These are phyloP conservation scores for Pholiota molesta DNA, from an alignment of 768 basidiomycete genomes.

Conservation along the genomic window DNA sequence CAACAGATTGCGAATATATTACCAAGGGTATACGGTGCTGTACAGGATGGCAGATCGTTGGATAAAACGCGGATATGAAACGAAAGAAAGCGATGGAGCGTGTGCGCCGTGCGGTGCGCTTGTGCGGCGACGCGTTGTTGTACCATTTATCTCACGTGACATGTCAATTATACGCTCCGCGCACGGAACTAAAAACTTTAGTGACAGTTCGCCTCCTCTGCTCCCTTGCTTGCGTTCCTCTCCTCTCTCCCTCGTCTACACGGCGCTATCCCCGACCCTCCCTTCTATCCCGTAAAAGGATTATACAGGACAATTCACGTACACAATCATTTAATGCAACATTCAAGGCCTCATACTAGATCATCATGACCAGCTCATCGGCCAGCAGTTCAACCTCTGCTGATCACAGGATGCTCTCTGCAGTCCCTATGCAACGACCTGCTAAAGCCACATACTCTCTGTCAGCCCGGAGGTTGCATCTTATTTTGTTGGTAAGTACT, in stretches of 20 bases:
- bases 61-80: too few relatives aligned
- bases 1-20: too few relatives aligned
- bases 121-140: too few relatives aligned
- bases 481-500: slow-evolving; percentile 28
- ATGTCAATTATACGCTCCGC: slow-evolving; percentile 5
- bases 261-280: neutral
- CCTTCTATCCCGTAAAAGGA: slow-evolving; percentile 1
- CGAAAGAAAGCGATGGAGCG: too few relatives aligned
- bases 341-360: slow-evolving; percentile 12
- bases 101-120: too few relatives aligned
- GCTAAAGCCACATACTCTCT: slow-evolving; percentile 16
- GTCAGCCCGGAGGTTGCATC: slow-evolving; percentile 28
- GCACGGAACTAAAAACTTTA: slow-evolving; percentile 22
- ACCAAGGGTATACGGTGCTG: too few relatives aligned
- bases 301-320: slow-evolving; percentile 5
- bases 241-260: neutral
- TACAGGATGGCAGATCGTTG: too few relatives aligned
- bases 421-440: neutral
- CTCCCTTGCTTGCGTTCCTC: neutral
- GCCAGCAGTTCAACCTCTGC: slow-evolving; percentile 16
- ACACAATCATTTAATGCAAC: slow-evolving; percentile 21
- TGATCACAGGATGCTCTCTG: slow-evolving; percentile 6
- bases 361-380: slow-evolving; percentile 21
- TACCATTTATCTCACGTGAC: slow-evolving; percentile 2
- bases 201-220: slow-evolving; percentile 21